Conservation (phyloP, 2,329 filamentous ascomycete genomes). For the Talaromyces sp. region DNA sequence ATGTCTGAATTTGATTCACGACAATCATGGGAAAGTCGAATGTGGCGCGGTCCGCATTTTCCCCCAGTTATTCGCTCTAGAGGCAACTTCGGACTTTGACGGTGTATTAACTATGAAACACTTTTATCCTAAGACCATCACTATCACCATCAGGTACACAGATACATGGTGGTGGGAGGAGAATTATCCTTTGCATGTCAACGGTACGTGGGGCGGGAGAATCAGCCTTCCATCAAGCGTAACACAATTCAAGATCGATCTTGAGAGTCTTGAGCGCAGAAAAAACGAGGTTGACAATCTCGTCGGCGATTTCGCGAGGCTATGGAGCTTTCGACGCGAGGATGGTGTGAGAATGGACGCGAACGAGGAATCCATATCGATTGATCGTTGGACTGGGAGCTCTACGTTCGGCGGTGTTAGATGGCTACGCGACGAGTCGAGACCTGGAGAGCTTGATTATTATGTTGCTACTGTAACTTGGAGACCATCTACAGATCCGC, state of each 20-base stretch:
- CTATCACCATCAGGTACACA: constrained; percentile 53
- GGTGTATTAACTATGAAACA: constrained; percentile 28
- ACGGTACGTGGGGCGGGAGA: constrained; percentile 40
- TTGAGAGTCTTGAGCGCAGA: constrained; percentile 54
- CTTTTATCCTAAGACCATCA: constrained; percentile 43
- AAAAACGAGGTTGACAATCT: constrained; percentile 51
- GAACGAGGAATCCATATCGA: constrained; percentile 30
- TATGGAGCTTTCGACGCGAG: constrained; percentile 40
- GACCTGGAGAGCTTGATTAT: constrained; percentile 46
- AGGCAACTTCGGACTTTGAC: constrained; percentile 30
- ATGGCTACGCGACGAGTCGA: constrained; percentile 50
- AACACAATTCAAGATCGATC: constrained; percentile 47
- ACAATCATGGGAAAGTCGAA: constrained; percentile 28
- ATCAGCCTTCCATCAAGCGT: constrained; percentile 38
- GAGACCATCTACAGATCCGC: constrained; percentile 13
- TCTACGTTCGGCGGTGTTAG: constrained; percentile 44
- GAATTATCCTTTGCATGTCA: constrained; percentile 40
- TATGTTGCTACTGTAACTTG: constrained; percentile 48
- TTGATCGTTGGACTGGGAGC: constrained; percentile 49
- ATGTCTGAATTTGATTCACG: constrained; percentile 21
- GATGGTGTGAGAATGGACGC: constrained; percentile 36
- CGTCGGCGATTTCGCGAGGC: constrained; percentile 38
- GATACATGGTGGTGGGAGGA: constrained; percentile 55
- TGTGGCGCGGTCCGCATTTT: constrained; percentile 45
- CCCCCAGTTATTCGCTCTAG: constrained; percentile 47